A percentile compares a stretch with the other conserved stretches of the same genome.
Evolutionary conservation across 495 filamentous ascomycete genomes (phyloP).

Genomic region (Hypomontagnella monticulosa): DNA sequence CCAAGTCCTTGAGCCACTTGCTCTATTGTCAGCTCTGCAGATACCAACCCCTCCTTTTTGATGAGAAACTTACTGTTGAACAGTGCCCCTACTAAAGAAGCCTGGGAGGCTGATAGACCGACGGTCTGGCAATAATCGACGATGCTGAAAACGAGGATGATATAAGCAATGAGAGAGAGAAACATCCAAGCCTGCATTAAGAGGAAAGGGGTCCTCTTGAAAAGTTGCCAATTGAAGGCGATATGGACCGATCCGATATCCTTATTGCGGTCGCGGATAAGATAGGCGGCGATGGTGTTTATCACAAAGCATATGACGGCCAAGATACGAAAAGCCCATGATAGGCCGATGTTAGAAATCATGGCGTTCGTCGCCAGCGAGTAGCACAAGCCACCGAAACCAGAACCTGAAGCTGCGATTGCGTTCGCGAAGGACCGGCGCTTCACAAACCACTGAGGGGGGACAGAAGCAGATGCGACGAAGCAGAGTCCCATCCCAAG

Average conservation of each 20-base stretch:
- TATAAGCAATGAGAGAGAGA: slow-evolving; percentile 76
- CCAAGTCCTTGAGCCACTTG: slow-evolving; percentile 57
- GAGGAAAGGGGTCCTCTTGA: slow-evolving; percentile 69
- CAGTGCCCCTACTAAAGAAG: slow-evolving; percentile 74
- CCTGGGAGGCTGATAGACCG: slow-evolving; percentile 72
- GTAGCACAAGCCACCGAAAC: slow-evolving; percentile 76
- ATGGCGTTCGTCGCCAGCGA: slow-evolving; percentile 63
- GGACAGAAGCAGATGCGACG: slow-evolving; percentile 72
- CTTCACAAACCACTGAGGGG: slow-evolving; percentile 82
- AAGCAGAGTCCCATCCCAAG: slow-evolving; percentile 81
- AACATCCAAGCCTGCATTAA: slow-evolving; percentile 74
- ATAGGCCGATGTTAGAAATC: slow-evolving; percentile 68
- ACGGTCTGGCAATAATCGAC: slow-evolving; percentile 72
- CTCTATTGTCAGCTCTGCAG: not conserved
- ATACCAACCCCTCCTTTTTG: too few species aligned
- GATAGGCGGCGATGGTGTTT: slow-evolving; percentile 64
- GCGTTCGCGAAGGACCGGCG: slow-evolving; percentile 77
- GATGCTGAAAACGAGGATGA: slow-evolving; percentile 76
- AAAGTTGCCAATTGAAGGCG: slow-evolving; percentile 69
- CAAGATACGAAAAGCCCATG: slow-evolving; percentile 75
- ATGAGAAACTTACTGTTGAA: slow-evolving; percentile 67
- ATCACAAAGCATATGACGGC: slow-evolving; percentile 68
- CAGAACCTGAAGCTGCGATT: slow-evolving; percentile 76
- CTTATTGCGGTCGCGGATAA: slow-evolving; percentile 75
- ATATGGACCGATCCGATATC: slow-evolving; percentile 68